Conservation (phyloP, 306 rosid species). For the Quillaja saponaria region DNA sequence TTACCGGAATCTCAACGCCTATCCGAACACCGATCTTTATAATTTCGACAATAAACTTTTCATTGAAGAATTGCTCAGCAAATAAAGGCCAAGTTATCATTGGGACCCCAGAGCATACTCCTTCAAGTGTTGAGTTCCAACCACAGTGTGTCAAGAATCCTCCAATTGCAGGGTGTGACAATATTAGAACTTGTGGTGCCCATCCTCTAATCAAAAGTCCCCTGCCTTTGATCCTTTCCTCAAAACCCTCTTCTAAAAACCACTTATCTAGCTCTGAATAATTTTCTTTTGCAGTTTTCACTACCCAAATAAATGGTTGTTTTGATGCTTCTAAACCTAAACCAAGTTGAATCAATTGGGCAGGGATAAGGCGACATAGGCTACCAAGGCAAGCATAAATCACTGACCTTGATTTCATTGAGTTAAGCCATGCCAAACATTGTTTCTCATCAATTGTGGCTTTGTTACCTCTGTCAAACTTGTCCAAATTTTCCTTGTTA, state of each 20-base stretch:
- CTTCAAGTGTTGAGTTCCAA: conserved; percentile 75
- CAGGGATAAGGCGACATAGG: conserved; percentile 57
- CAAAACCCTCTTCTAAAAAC: conserved; percentile 54
- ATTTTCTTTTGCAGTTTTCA: conserved; percentile 42
- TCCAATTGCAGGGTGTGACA: conserved; percentile 57
- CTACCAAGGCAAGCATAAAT: conserved; percentile 81
- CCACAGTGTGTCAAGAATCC: conserved; percentile 80
- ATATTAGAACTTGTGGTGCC: conserved; percentile 72
- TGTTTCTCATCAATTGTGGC: conserved; percentile 49
- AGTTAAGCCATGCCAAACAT: conserved; percentile 66
- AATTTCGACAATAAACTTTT: conserved; percentile 54
- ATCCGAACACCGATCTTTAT: conserved; percentile 59
- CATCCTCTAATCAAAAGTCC: conserved; percentile 74
- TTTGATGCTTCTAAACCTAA: conserved; percentile 64
- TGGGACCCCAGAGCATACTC: conserved; percentile 56
- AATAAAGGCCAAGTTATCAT: conserved; percentile 80
- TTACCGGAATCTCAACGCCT: conserved; percentile 62
- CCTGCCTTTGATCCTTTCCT: conserved; percentile 58
- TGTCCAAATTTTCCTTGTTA: conserved; percentile 57
- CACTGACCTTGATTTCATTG: conserved; percentile 58
- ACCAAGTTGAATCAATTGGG: conserved; percentile 69
- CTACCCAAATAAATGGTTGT: conserved; percentile 72
- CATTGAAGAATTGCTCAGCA: conserved; percentile 75
- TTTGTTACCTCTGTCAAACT: conserved; percentile 67
- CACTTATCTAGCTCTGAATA: conserved; percentile 53